These are phyloP conservation scores for Lasiodiplodia citricola DNA, from an alignment of 2,329 filamentous ascomycete species.

Conservation along the genomic window DNA sequence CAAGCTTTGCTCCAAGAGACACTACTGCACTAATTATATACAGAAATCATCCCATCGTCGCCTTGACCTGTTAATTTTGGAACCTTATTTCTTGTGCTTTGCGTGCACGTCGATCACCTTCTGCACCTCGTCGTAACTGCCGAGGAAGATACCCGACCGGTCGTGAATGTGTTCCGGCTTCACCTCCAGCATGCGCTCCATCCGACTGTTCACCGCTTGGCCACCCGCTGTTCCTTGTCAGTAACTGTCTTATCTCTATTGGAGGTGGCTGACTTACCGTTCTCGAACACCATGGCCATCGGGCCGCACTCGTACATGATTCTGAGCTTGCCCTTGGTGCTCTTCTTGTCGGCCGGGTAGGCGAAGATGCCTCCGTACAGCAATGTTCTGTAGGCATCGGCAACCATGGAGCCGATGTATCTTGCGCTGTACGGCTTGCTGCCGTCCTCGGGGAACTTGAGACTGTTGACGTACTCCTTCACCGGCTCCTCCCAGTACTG, in stretches of 20 bases:
- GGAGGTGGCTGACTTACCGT: conserved; percentile 68
- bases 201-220: conserved; percentile 87
- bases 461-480: conserved; percentile 83
- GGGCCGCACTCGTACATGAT: conserved; percentile 98
- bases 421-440: conserved; percentile 92
- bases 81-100: conserved; percentile 45
- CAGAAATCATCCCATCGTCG: neutral
- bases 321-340: conserved; percentile 94
- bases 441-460: conserved; percentile 77
- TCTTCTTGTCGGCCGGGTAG: conserved; percentile 97
- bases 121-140: conserved; percentile 92
- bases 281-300: conserved; percentile 99
- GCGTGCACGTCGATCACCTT: conserved; percentile 89
- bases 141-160: conserved; percentile 92
- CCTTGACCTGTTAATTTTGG: neutral
- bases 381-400: conserved; percentile 94
- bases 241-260: conserved; percentile 23
- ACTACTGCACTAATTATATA: conserved; percentile 9
- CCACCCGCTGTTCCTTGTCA: conserved; percentile 71
- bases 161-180: conserved; percentile 94
- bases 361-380: conserved; percentile 97
- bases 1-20: conserved; percentile 14
- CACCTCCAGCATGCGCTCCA: conserved; percentile 88
- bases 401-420: conserved; percentile 98
- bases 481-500: conserved; percentile 92